A percentile compares a stretch with the other conserved stretches of the same genome.
Evolutionary conservation across 1,284 basidiomycete species (phyloP).

Genomic region (Trichosporon ovoides): DNA sequence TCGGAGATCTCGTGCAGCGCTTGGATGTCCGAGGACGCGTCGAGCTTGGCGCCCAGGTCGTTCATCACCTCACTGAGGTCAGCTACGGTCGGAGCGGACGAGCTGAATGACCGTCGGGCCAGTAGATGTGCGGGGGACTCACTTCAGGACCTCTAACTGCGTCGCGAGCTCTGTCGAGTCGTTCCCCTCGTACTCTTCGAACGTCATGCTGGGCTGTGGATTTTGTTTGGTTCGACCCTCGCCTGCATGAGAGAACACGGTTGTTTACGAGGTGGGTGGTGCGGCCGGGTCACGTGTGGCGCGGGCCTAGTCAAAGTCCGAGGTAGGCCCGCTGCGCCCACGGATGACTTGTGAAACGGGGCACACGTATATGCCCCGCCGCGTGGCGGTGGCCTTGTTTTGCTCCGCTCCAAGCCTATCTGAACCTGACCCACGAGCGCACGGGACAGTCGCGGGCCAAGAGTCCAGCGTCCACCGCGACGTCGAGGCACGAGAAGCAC

Average conservation of each 20-base stretch:
- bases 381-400: no score
- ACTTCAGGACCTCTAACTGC: not conserved
- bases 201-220: not conserved
- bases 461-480: no score
- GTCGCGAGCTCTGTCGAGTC: not conserved
- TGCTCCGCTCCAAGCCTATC: no score
- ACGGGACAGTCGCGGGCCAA: no score
- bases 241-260: no score
- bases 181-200: constrained; percentile 1
- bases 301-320: not conserved
- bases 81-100: not conserved
- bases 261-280: not conserved
- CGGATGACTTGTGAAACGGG: not conserved
- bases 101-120: not conserved
- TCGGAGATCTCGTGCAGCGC: not conserved
- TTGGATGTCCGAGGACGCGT: not conserved
- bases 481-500: no score
- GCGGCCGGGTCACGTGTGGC: not conserved
- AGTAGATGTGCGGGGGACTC: not conserved
- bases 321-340: not conserved
- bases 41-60: not conserved
- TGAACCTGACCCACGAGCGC: no score
- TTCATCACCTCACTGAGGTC: not conserved
- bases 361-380: not conserved
- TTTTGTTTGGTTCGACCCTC: not conserved